A percentile compares a stretch with the other conserved stretches of the same genome.
These are phyloP conservation scores for Pleurostoma richardsiae DNA, from an alignment of 2,329 filamentous ascomycete species.

Conservation along the genomic window DNA sequence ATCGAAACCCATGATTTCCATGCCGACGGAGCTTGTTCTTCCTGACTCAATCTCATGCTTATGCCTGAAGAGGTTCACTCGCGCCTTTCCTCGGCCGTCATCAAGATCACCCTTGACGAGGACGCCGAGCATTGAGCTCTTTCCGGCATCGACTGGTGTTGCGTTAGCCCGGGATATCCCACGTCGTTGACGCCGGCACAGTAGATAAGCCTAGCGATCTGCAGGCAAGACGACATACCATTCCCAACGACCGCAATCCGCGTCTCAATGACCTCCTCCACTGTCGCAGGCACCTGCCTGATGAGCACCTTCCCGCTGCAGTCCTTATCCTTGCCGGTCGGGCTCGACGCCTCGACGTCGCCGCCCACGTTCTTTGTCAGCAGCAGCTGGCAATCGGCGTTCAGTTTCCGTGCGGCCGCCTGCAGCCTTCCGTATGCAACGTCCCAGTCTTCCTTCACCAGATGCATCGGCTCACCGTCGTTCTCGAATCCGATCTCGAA, in stretches of 20 bases:
- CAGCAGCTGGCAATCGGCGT: constrained; percentile 74
- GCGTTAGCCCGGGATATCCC: constrained; percentile 7
- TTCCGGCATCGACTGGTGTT: constrained; percentile 79
- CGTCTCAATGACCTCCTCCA: constrained; percentile 91
- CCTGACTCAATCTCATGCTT: constrained; percentile 98
- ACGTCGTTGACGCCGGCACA: too few relatives aligned
- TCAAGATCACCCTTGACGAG: constrained; percentile 93
- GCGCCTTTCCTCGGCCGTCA: constrained; percentile 87
- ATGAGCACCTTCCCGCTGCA: constrained; percentile 85
- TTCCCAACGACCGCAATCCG: constrained; percentile 96
- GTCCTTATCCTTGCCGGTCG: constrained; percentile 61
- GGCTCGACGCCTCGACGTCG: constrained; percentile 60
- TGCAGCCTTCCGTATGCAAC: constrained; percentile 61
- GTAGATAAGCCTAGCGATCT: background rate
- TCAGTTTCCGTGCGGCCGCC: constrained; percentile 56
- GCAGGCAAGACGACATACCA: constrained; percentile 38
- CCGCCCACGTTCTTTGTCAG: constrained; percentile 89
- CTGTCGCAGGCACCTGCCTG: constrained; percentile 64
- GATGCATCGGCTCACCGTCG: constrained; percentile 76
- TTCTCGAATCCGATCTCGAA: constrained; percentile 93
- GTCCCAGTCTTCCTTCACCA: constrained; percentile 72
- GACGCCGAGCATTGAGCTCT: constrained; percentile 93
- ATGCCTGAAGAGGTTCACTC: constrained; percentile 93
- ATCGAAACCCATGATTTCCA: constrained; percentile 99
- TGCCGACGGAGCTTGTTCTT: constrained; percentile 90